Evolutionary conservation across 805 yeast genomes (phyloP), one percentile per base, ranked within the genome.

Genomic region (Scheffersomyces spartinae): DNA sequence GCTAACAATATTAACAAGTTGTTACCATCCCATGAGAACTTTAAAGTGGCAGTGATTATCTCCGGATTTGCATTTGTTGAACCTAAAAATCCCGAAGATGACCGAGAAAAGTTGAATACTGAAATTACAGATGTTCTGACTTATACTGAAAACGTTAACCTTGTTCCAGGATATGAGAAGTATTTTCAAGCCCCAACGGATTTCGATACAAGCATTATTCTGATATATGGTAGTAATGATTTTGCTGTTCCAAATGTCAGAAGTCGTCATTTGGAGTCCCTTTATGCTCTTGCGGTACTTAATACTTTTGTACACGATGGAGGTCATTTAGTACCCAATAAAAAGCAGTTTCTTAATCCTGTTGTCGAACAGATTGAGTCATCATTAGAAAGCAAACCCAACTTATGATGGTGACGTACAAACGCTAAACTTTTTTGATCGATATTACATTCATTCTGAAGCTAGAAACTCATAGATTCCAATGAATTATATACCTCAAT

Each of bases 1-100:
- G 40, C 49, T 26, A 52, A 45, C 25, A 28, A 30, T 7, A 36
- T 55, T 9, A 31, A 33, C 5, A 28, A 30, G 23, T 31, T 39
- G 16, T 19, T 44, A 3, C 55, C 56, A 2, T 21, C 19, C 3
- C 48, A 48, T 23, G 47, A 45, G 4, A 36, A 35, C 13, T 43
- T 57, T 27, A 34, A 42, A 19, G 32, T 55, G 17, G 42, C 57
- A 5, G 29, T 53, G 5, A 31, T 51, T 9, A 36, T 58, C 20
- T 47, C 61, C 7, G 58, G 59, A 3, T 57, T 59, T 32, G 55
- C 52, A 5, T 47, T 59, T 25, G 49, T 60, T 10, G 34, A 35
- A 10, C 48, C 55, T 3, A 23, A 25, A 17, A 19, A 25, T 25
- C 13, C 26, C 4, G 25, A 23, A 3, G 43, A 38, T 10, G 37